Percentiles rank a stretch among this genome's conserved stretches.
These are phyloP conservation scores for Backusella australiensis DNA, from an alignment of 192 early-diverging fungal species.

Conservation along the genomic window DNA sequence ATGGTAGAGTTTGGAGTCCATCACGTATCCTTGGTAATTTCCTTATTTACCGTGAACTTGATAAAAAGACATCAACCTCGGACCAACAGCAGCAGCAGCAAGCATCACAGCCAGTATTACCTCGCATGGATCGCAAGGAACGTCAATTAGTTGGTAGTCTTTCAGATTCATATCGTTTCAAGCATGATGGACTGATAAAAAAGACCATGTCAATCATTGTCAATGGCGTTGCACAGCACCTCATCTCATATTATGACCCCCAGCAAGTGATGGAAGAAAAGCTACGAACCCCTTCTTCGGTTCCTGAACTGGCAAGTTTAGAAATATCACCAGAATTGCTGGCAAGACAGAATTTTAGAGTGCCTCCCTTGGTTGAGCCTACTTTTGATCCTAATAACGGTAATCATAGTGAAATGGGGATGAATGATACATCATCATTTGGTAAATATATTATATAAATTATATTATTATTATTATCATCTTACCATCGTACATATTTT, in stretches of 20 bases:
- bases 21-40: conserved; percentile 82
- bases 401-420: background rate
- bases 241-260: conserved; percentile 59
- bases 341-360: conserved; percentile 59
- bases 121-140: conserved; percentile 37
- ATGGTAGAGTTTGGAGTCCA: conserved; percentile 79
- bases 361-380: conserved; percentile 45
- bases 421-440: background rate
- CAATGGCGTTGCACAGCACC: conserved; percentile 54
- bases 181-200: conserved; percentile 66
- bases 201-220: conserved; percentile 78
- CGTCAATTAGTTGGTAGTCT: conserved; percentile 53
- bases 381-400: conserved; percentile 19
- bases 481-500: background rate
- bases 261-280: conserved; percentile 49
- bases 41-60: conserved; percentile 76
- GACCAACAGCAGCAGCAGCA: conserved; percentile 3
- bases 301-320: conserved; percentile 50
- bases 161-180: conserved; percentile 56
- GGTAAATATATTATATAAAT: background rate
- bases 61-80: conserved; percentile 21
- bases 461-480: background rate
- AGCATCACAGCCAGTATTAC: background rate
- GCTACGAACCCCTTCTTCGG: conserved; percentile 51
- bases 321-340: conserved; percentile 59